Percentiles rank a stretch among this genome's conserved stretches.
These are phyloP conservation scores for Friedmanniomyces simplex DNA, from an alignment of 495 filamentous ascomycete genomes.

Conservation along the genomic window DNA sequence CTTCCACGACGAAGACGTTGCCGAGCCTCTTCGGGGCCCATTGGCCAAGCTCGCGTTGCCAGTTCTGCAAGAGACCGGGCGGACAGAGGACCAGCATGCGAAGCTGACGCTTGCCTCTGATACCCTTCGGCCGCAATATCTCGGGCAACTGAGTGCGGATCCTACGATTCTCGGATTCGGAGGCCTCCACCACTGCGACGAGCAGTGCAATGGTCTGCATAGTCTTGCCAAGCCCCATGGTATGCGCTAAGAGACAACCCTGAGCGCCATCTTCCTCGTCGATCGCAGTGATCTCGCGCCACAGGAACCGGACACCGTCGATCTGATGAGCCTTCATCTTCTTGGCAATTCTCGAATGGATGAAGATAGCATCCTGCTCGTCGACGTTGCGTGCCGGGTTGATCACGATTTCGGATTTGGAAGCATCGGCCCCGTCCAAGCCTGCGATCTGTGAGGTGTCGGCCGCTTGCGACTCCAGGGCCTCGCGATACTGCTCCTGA, in stretches of 20 bases:
- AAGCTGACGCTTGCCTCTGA: slow-evolving; percentile 29
- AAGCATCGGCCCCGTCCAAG: slow-evolving; percentile 4
- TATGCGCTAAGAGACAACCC: slow-evolving; percentile 80
- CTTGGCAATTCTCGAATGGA: slow-evolving; percentile 39
- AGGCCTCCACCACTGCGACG: slow-evolving; percentile 57
- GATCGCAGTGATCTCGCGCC: slow-evolving; percentile 63
- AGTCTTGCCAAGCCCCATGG: slow-evolving; percentile 91
- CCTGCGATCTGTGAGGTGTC: slow-evolving; percentile 1
- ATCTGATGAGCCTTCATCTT: slow-evolving; percentile 52
- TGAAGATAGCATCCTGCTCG: slow-evolving; percentile 42
- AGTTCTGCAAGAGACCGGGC: slow-evolving; percentile 65
- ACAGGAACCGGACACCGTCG: slow-evolving; percentile 75
- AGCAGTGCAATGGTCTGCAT: slow-evolving; percentile 81
- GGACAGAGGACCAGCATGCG: slow-evolving; percentile 69
- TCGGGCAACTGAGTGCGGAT: slow-evolving; percentile 57
- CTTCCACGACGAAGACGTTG: slow-evolving; percentile 20
- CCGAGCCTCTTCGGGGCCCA: slow-evolving; percentile 49
- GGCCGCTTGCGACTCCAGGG: background rate
- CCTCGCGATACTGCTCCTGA: background rate
- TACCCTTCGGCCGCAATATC: slow-evolving; percentile 35
- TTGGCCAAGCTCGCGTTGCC: slow-evolving; percentile 61
- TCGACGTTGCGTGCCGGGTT: slow-evolving; percentile 55
- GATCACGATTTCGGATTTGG: slow-evolving; percentile 48
- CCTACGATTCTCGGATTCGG: slow-evolving; percentile 43
- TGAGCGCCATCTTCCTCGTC: slow-evolving; percentile 36